Evolutionary conservation across 805 yeast genomes (phyloP).

Genomic region (Lachancea meyersii): DNA sequence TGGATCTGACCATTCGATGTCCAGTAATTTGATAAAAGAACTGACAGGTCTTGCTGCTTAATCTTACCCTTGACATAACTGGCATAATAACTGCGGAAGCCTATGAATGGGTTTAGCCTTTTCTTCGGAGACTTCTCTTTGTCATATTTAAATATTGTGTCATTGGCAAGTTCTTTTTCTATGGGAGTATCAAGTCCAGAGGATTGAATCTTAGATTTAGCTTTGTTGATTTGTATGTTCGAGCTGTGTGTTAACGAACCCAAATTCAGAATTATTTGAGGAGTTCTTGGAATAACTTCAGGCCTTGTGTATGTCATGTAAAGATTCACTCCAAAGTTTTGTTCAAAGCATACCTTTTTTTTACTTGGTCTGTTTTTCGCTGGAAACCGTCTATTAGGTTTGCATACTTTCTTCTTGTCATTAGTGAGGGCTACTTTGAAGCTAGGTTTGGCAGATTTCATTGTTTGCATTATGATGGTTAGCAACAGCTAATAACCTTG

Average conservation of each 20-base stretch:
- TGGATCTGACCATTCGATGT: slow-evolving; percentile 14
- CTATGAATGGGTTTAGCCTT: slow-evolving; percentile 22
- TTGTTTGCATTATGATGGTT: not conserved
- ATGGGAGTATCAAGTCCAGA: not conserved
- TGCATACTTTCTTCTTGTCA: not conserved
- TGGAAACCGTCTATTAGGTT: not conserved
- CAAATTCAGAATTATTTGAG: slow-evolving; percentile 1
- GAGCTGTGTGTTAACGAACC: not conserved
- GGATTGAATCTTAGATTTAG: not conserved
- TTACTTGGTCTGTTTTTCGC: not conserved
- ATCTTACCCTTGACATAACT: slow-evolving; percentile 19
- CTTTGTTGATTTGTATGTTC: not conserved
- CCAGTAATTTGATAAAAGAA: slow-evolving; percentile 20
- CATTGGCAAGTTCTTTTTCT: not conserved
- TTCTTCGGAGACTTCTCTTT: slow-evolving; percentile 1
- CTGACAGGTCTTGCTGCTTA: slow-evolving; percentile 19
- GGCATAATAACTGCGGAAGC: slow-evolving; percentile 25
- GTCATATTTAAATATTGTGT: not conserved
- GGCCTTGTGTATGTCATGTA: slow-evolving; percentile 5
- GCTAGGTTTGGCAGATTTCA: slow-evolving; percentile 5
- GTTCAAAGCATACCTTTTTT: not conserved
- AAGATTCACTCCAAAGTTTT: slow-evolving; percentile 1
- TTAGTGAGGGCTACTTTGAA: slow-evolving; percentile 5
- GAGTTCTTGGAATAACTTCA: slow-evolving; percentile 2
- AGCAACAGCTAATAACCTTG: not conserved